Evolutionary conservation across 2,329 filamentous ascomycete genomes (phyloP).

Genomic region (Akanthomyces lecanii): DNA sequence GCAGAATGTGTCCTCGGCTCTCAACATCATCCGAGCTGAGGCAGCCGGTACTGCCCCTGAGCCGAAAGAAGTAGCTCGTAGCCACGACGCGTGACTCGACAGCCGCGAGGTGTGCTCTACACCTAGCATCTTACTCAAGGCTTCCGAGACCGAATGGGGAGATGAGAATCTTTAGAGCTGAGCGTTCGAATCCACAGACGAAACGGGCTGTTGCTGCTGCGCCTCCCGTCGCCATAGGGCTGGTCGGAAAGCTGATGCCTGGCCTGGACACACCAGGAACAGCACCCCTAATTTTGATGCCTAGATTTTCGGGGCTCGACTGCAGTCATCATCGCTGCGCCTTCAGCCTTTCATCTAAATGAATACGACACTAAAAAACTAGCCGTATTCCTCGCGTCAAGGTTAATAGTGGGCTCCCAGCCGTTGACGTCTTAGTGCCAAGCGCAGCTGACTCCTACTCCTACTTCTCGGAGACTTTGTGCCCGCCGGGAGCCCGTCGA

Average conservation of each 20-base stretch:
- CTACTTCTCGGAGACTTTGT: neutral
- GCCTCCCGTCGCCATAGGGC: neutral
- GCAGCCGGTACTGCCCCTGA: neutral
- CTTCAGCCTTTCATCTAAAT: neutral
- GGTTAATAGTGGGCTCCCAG: slow-evolving; percentile 1
- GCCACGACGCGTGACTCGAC: neutral
- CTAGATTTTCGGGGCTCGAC: neutral
- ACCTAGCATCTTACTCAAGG: too few species aligned
- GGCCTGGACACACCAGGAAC: neutral
- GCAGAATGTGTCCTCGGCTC: too few species aligned
- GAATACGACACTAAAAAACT: neutral
- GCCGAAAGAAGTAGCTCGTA: too few species aligned
- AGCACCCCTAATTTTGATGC: neutral
- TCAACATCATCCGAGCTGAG: neutral
- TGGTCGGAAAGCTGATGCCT: neutral
- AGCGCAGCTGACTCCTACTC: neutral
- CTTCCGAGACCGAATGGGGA: too few species aligned
- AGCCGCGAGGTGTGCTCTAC: neutral
- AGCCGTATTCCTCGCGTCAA: slow-evolving; percentile 8
- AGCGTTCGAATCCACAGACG: too few species aligned
- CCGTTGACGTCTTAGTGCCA: slow-evolving; percentile 21
- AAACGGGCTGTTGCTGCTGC: too few species aligned
- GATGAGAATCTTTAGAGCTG: too few species aligned
- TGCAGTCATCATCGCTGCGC: neutral
- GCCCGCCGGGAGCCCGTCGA: neutral